These are phyloP conservation scores for Poa annua DNA, from an alignment of 176 grass and related monocot species.

Conservation along the genomic window DNA sequence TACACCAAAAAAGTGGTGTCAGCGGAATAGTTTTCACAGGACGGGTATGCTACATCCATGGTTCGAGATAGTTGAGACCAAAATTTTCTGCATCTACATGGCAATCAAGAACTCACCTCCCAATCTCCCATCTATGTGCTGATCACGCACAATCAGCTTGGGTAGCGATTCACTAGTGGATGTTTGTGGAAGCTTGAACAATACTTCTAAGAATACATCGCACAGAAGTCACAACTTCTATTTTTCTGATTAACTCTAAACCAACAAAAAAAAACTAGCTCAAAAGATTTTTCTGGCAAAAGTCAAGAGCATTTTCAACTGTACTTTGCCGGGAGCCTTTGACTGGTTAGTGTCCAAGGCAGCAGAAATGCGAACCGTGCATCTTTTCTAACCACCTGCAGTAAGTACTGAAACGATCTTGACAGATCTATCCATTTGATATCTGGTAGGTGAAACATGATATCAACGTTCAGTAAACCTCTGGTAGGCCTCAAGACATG, in stretches of 20 bases:
- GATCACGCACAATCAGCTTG: neutral
- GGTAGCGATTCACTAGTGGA: neutral
- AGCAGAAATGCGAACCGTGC: neutral
- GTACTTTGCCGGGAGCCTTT: neutral
- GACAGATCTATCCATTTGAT: neutral
- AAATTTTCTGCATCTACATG: constrained; percentile 12
- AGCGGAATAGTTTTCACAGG: neutral
- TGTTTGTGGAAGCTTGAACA: neutral
- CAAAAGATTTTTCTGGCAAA: neutral
- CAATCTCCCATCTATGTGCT: neutral
- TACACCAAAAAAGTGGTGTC: neutral
- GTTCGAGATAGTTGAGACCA: neutral
- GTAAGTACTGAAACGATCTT: neutral
- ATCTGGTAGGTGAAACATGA: neutral
- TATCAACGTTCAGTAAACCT: neutral
- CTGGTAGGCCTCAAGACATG: neutral
- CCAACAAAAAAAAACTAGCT: neutral
- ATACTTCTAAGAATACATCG: neutral
- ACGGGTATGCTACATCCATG: neutral
- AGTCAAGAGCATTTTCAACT: neutral
- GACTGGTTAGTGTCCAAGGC: neutral
- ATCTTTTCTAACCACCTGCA: neutral
- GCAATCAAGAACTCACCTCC: neutral
- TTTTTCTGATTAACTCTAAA: neutral
- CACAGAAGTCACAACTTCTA: neutral